A percentile compares a stretch with the other conserved stretches of the same genome.
phyloP scores from a whole-genome alignment of 495 filamentous ascomycete species.

The Aspergillus homomorphus region DNA sequence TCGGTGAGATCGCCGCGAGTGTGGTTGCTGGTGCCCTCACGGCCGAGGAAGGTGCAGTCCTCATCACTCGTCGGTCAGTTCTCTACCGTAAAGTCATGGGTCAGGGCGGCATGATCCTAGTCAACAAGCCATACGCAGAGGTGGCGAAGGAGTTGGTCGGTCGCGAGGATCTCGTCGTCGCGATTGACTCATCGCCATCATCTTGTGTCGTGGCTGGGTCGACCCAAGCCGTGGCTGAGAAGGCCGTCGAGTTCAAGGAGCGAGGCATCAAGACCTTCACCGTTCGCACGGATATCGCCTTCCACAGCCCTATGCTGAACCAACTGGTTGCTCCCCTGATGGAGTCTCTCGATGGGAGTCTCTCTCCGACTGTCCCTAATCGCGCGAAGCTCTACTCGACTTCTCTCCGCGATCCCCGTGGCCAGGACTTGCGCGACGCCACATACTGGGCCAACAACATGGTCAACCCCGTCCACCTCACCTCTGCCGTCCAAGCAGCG shows the following conservation, averaged over 20 bases:
- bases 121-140: conserved; percentile 44
- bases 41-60: conserved; percentile 25
- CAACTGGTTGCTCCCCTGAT: conserved; percentile 25
- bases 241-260: conserved; percentile 12
- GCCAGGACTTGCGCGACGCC: conserved; percentile 16
- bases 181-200: conserved; percentile 42
- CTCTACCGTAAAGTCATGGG: conserved; percentile 42
- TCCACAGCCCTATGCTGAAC: conserved; percentile 35
- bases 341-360: conserved; percentile 11
- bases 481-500: conserved; percentile 32
- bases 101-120: conserved; percentile 51
- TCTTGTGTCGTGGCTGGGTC: conserved; percentile 38
- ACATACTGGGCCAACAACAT: conserved; percentile 20
- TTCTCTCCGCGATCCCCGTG: conserved; percentile 22
- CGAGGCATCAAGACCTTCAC: conserved; percentile 14
- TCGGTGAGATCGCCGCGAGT: conserved; percentile 32
- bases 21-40: conserved; percentile 30
- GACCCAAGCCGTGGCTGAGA: conserved; percentile 18
- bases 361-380: conserved; percentile 23
- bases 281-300: conserved; percentile 32
- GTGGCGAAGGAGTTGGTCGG: conserved; percentile 18
- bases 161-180: conserved; percentile 30
- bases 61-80: conserved; percentile 31
- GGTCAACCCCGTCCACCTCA: conserved; percentile 17
- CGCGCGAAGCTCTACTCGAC: conserved; percentile 38